A percentile compares a stretch with the other conserved stretches of the same genome.
Conservation (phyloP, 1,284 basidiomycete genomes). For the Blastosporella zonata region DNA sequence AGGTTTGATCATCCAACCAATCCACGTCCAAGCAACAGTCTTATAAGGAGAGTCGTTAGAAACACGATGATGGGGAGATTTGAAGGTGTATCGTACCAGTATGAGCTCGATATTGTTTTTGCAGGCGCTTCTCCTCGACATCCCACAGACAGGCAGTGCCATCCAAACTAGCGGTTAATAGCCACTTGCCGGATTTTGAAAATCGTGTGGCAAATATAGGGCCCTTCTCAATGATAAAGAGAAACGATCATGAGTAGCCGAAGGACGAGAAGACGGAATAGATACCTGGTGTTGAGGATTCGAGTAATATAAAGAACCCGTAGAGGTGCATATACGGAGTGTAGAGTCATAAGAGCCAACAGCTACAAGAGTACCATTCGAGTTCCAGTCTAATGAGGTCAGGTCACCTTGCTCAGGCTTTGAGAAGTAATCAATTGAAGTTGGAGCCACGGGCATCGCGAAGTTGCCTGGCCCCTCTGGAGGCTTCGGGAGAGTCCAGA, state of each 20-base stretch:
- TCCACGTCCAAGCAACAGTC: conserved; percentile 80
- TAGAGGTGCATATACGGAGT: conserved; percentile 58
- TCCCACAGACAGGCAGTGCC: conserved; percentile 77
- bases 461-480: conserved; percentile 29
- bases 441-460: conserved; percentile 36
- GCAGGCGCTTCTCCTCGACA: conserved; percentile 55
- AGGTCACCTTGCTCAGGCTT: conserved; percentile 52
- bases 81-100: conserved; percentile 42
- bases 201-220: conserved; percentile 75
- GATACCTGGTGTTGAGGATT: conserved; percentile 63
- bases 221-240: conserved; percentile 49
- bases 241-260: conserved; percentile 14
- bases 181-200: conserved; percentile 65
- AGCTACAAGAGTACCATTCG: conserved; percentile 67
- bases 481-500: conserved; percentile 67
- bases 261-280: conserved; percentile 9
- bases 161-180: conserved; percentile 72
- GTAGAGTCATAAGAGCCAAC: conserved; percentile 73
- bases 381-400: conserved; percentile 73
- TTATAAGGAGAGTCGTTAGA: conserved; percentile 23
- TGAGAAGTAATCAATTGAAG: conserved; percentile 48
- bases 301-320: conserved; percentile 58
- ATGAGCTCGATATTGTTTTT: conserved; percentile 63
- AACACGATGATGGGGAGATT: conserved; percentile 11
- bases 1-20: conserved; percentile 72